Evolutionary conservation across 257 asterid species (phyloP).

Genomic region (Nicotiana attenuata): DNA sequence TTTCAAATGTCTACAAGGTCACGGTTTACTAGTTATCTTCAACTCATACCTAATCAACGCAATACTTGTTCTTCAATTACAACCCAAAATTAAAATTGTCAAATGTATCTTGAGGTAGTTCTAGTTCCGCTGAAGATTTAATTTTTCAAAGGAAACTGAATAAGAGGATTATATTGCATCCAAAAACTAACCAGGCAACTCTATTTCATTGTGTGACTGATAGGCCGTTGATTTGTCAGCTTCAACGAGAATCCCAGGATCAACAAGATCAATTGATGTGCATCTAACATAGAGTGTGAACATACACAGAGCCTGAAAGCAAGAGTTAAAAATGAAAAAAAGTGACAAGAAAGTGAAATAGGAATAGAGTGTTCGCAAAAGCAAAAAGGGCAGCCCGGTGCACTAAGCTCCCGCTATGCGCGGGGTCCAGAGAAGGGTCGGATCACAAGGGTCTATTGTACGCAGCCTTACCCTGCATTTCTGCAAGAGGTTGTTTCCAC

Average conservation of each 20-base stretch:
- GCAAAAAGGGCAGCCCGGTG: too few species aligned
- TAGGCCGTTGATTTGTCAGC: constrained; percentile 49
- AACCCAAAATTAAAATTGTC: background rate
- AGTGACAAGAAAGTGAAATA: constrained; percentile 12
- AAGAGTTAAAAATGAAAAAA: constrained; percentile 14
- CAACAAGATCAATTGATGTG: constrained; percentile 95
- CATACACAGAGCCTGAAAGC: constrained; percentile 66
- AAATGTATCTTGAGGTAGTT: background rate
- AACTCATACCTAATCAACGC: background rate
- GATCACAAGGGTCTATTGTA: too few species aligned
- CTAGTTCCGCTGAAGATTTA: background rate
- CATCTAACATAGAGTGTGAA: constrained; percentile 79
- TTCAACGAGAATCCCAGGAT: constrained; percentile 81
- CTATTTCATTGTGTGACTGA: constrained; percentile 57
- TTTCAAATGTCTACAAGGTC: background rate
- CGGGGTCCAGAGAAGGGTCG: too few species aligned
- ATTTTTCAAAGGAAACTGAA: background rate
- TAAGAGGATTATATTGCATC: background rate
- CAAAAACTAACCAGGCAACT: constrained; percentile 53
- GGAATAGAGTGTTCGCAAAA: background rate
- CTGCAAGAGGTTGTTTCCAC: too few species aligned
- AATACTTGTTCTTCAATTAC: background rate
- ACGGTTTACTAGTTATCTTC: constrained; percentile 7
- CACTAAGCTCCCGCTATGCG: too few species aligned
- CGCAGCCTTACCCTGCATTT: too few species aligned